Evolutionary conservation across 1,139 yeast genomes (phyloP).

Genomic region (Yamadazyma songkhlaensis): DNA sequence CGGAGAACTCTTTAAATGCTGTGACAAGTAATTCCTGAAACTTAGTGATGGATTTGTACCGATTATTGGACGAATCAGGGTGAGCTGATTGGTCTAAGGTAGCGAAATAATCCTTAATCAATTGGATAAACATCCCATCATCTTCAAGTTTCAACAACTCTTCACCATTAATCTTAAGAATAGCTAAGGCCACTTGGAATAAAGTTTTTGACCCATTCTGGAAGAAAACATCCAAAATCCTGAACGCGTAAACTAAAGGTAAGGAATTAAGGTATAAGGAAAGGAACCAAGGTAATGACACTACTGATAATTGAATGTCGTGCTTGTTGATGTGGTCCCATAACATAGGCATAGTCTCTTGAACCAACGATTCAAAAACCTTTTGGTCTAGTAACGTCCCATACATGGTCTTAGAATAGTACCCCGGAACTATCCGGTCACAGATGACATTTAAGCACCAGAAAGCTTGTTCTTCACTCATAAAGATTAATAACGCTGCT

Average conservation of each 20-base stretch:
- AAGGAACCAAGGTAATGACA: conserved; percentile 94
- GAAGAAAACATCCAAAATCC: conserved; percentile 89
- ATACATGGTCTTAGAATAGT: conserved; percentile 96
- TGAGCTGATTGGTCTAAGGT: conserved; percentile 79
- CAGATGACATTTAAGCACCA: conserved; percentile 88
- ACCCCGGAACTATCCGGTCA: conserved; percentile 88
- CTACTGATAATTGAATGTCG: conserved; percentile 93
- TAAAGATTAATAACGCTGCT: conserved; percentile 88
- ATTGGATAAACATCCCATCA: conserved; percentile 87
- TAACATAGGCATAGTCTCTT: conserved; percentile 82
- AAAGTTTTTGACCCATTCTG: conserved; percentile 86
- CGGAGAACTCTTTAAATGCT: conserved; percentile 87
- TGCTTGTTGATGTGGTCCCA: conserved; percentile 77
- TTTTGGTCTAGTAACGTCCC: conserved; percentile 93
- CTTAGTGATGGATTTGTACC: conserved; percentile 66
- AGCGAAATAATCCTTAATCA: conserved; percentile 78
- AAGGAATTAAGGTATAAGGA: conserved; percentile 86
- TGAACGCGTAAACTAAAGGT: conserved; percentile 91
- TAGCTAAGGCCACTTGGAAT: conserved; percentile 91
- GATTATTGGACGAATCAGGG: conserved; percentile 66
- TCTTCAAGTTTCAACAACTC: conserved; percentile 76
- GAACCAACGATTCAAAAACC: conserved; percentile 88
- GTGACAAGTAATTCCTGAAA: conserved; percentile 90
- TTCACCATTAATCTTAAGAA: conserved; percentile 83
- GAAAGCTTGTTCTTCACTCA: conserved; percentile 97